Evolutionary conservation across 1,139 yeast species (phyloP).

Genomic region (Hyphopichia pseudoburtonii): DNA sequence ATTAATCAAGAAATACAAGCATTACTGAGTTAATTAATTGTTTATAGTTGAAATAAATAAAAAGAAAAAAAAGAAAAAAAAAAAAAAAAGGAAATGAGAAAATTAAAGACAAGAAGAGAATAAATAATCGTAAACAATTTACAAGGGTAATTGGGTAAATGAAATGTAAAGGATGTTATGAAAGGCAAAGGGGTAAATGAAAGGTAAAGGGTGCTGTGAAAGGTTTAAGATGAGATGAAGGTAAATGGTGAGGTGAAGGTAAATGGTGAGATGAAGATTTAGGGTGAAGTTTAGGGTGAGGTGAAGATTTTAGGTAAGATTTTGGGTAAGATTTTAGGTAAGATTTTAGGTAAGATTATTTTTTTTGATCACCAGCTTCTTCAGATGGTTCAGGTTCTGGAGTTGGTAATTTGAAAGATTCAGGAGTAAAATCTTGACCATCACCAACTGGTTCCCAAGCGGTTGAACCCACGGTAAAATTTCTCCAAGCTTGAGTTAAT

Average conservation of each 20-base stretch:
- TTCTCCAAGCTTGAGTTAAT: constrained; percentile 89
- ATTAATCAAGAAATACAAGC: constrained; percentile 44
- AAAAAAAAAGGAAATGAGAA: background rate
- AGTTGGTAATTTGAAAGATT: constrained; percentile 73
- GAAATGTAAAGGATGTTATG: too few species aligned
- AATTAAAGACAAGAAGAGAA: background rate
- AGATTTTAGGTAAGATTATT: constrained; percentile 10
- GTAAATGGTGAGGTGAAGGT: too few species aligned
- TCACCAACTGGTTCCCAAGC: constrained; percentile 94
- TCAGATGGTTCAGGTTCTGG: constrained; percentile 75
- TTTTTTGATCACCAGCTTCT: constrained; percentile 36
- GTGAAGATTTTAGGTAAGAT: background rate
- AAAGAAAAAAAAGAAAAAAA: constrained; percentile 1
- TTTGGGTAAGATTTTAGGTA: background rate
- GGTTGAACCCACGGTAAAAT: constrained; percentile 82
- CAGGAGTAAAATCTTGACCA: constrained; percentile 82
- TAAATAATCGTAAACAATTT: too few species aligned
- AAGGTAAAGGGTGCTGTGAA: too few species aligned
- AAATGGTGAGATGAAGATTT: too few species aligned
- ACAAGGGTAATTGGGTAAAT: too few species aligned
- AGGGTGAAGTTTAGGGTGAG: too few species aligned
- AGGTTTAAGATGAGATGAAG: too few species aligned
- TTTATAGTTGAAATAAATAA: background rate
- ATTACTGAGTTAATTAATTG: constrained; percentile 6
- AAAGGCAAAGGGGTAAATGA: too few species aligned